Conservation (phyloP, 2,329 filamentous ascomycete species). For the Xylaria sp. region DNA sequence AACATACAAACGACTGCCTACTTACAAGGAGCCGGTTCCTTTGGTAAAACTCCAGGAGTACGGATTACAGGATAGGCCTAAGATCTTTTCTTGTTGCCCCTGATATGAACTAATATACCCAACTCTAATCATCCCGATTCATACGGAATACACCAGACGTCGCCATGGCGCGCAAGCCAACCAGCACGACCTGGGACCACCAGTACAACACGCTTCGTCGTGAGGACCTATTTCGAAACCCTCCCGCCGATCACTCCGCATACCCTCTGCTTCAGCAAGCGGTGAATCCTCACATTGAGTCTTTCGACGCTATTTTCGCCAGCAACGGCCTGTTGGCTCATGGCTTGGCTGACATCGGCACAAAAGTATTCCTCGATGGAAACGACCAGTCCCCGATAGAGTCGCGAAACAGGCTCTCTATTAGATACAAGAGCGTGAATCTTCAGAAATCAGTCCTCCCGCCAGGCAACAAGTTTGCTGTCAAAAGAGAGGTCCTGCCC, state of each 20-base stretch:
- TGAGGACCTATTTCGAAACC: conserved; percentile 82
- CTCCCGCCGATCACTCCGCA: conserved; percentile 78
- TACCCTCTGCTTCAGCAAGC: conserved; percentile 82
- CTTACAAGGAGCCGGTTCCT: background rate
- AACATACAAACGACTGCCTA: background rate
- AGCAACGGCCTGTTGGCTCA: conserved; percentile 66
- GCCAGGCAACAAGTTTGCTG: conserved; percentile 73
- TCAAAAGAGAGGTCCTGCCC: conserved; percentile 76
- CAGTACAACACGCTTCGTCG: conserved; percentile 81
- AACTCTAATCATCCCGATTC: background rate
- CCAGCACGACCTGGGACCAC: conserved; percentile 71
- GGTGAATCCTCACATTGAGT: conserved; percentile 88
- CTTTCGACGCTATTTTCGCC: conserved; percentile 87
- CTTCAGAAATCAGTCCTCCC: conserved; percentile 79
- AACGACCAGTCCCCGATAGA: conserved; percentile 55
- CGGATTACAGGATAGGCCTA: background rate
- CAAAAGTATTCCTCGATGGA: conserved; percentile 80
- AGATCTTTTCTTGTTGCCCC: background rate
- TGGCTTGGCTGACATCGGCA: conserved; percentile 82
- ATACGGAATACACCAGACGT: background rate
- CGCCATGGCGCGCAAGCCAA: conserved; percentile 52
- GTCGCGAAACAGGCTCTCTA: conserved; percentile 66
- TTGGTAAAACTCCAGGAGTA: background rate
- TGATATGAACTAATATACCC: background rate
- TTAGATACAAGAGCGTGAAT: conserved; percentile 75